Conservation (phyloP, 495 filamentous ascomycete species). For the Daldinia decipiens region DNA sequence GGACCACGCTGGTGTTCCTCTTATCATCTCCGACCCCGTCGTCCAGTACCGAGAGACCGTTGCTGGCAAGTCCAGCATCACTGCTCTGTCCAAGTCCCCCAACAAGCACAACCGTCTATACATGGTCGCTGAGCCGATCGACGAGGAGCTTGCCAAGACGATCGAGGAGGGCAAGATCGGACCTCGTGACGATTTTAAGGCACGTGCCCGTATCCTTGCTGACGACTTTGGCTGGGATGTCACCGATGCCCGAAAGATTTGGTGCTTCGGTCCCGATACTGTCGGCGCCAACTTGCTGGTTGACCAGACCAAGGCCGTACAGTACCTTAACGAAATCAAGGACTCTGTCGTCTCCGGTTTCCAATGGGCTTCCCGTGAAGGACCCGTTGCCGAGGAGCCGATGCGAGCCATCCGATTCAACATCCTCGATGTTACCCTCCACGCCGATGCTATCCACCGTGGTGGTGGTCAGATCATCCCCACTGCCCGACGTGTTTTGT, state of each 20-base stretch:
- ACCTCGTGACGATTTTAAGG: conserved; percentile 99
- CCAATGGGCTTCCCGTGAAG: conserved; percentile 99
- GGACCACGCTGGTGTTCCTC: conserved; percentile 97
- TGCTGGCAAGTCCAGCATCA: conserved; percentile 81
- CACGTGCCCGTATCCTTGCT: conserved; percentile 93
- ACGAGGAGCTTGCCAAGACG: conserved; percentile 87
- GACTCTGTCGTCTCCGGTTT: conserved; percentile 99
- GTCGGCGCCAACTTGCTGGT: conserved; percentile 97
- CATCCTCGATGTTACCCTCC: conserved; percentile 98
- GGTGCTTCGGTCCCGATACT: conserved; percentile 99
- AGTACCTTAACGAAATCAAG: conserved; percentile 99
- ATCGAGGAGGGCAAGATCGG: conserved; percentile 93
- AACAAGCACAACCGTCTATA: conserved; percentile 99
- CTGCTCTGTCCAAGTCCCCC: conserved; percentile 97
- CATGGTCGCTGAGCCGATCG: conserved; percentile 86
- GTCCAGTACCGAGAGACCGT: conserved; percentile 99
- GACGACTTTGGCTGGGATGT: conserved; percentile 99
- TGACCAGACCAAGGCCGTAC: conserved; percentile 99
- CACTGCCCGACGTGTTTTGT: conserved; percentile 96
- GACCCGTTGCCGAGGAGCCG: conserved; percentile 96
- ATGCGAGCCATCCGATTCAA: conserved; percentile 98
- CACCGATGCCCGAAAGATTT: conserved; percentile 99
- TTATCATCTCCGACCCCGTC: conserved; percentile 96
- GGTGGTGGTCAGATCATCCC: conserved; percentile 99
- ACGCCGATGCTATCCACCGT: conserved; percentile 99